Evolutionary conservation across 257 asterid genomes (phyloP).

Genomic region (Solanum virginianum): DNA sequence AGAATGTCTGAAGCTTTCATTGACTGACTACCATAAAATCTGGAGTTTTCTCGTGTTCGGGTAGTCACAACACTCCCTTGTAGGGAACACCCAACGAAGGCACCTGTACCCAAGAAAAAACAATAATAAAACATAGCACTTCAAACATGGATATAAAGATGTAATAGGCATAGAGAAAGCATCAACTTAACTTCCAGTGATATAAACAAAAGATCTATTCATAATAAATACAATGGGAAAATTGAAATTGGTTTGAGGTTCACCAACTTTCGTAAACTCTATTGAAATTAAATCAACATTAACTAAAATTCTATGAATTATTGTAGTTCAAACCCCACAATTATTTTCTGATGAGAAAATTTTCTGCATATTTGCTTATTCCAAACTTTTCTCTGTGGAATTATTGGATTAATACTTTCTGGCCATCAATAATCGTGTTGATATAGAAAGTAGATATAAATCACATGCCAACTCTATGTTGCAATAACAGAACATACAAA

Average conservation of each 20-base stretch:
- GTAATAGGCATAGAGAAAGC: neutral
- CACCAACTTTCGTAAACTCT: neutral
- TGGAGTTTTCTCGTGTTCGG: constrained; percentile 57
- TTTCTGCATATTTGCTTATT: neutral
- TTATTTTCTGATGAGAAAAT: neutral
- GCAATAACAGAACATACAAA: neutral
- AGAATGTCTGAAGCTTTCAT: constrained; percentile 58
- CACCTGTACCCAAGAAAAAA: constrained; percentile 42
- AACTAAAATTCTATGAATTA: neutral
- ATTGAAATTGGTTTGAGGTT: neutral
- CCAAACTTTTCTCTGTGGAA: neutral
- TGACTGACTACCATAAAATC: constrained; percentile 82
- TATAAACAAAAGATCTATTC: neutral
- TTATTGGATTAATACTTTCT: neutral
- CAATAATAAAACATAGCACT: neutral
- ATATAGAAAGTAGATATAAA: neutral
- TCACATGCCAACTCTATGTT: neutral
- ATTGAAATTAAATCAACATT: neutral
- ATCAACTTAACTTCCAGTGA: neutral
- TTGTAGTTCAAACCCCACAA: neutral
- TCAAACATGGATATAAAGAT: neutral
- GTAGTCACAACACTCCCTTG: constrained; percentile 85
- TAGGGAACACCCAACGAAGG: constrained; percentile 86
- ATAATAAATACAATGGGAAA: neutral
- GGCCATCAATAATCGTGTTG: neutral